phyloP scores from a whole-genome alignment of 2,329 filamentous ascomycete genomes.

The Ophiostoma novo-ulmi region DNA sequence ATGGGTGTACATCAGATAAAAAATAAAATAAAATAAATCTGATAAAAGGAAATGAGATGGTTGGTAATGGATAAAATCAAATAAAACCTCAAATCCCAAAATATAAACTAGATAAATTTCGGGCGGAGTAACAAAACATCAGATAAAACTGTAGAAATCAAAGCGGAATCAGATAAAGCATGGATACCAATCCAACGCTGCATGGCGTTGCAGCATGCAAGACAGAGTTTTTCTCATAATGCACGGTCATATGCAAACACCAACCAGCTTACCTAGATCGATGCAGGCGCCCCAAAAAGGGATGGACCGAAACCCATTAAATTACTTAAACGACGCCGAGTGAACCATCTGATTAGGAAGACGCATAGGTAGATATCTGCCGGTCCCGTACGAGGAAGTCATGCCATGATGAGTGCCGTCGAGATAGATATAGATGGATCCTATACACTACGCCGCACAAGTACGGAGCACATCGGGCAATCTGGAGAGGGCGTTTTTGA shows the following conservation, averaged over 20 bases:
- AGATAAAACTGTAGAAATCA: neutral
- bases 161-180: neutral
- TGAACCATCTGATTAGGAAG: constrained; percentile 6
- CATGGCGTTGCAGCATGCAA: neutral
- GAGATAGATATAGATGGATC: neutral
- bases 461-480: neutral
- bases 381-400: neutral
- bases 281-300: neutral
- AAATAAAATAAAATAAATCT: neutral
- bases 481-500: constrained; percentile 1
- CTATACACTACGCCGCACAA: neutral
- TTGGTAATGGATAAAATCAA: neutral
- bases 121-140: neutral
- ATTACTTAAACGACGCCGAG: neutral
- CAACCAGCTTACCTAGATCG: neutral
- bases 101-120: neutral
- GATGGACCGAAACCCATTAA: neutral
- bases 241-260: constrained; percentile 6
- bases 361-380: neutral
- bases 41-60: neutral
- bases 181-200: neutral
- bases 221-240: neutral
- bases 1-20: constrained; percentile 8
- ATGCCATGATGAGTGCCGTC: neutral
- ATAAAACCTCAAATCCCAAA: neutral